A percentile compares a stretch with the other conserved stretches of the same genome.
Evolutionary conservation across 495 filamentous ascomycete genomes (phyloP).

Genomic region (Penicillium ochrochloron): DNA sequence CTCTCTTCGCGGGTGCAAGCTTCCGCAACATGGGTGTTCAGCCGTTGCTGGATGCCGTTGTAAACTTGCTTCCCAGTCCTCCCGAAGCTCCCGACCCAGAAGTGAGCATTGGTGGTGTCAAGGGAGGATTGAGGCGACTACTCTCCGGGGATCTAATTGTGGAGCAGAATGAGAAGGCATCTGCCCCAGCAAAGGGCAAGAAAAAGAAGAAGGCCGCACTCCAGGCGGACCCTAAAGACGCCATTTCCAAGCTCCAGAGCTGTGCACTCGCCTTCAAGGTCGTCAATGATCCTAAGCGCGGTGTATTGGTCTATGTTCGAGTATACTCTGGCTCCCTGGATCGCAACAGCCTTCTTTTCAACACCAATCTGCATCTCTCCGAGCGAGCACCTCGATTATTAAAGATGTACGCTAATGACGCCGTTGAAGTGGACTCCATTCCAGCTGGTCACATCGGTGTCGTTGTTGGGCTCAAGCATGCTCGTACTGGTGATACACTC

Average conservation of each 20-base stretch:
- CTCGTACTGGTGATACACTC: slow-evolving; percentile 92
- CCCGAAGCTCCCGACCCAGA: slow-evolving; percentile 77
- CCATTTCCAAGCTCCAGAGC: slow-evolving; percentile 70
- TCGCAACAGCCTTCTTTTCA: slow-evolving; percentile 76
- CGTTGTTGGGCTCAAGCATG: slow-evolving; percentile 84
- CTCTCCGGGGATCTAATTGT: slow-evolving; percentile 54
- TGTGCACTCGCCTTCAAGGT: slow-evolving; percentile 97
- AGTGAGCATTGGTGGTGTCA: slow-evolving; percentile 65
- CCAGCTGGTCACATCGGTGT: slow-evolving; percentile 93
- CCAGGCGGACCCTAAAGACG: slow-evolving; percentile 49
- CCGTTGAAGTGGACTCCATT: slow-evolving; percentile 80
- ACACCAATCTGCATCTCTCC: slow-evolving; percentile 81
- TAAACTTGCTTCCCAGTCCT: slow-evolving; percentile 85
- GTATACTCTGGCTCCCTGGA: slow-evolving; percentile 86
- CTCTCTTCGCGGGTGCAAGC: slow-evolving; percentile 89
- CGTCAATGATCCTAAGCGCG: slow-evolving; percentile 82
- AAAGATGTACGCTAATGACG: slow-evolving; percentile 90
- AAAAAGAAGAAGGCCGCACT: slow-evolving; percentile 41
- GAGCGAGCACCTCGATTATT: slow-evolving; percentile 83
- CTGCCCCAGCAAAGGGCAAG: slow-evolving; percentile 48
- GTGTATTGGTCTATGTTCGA: slow-evolving; percentile 88
- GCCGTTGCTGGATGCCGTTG: slow-evolving; percentile 85
- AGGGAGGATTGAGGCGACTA: slow-evolving; percentile 55
- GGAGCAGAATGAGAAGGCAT: slow-evolving; percentile 42
- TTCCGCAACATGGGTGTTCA: slow-evolving; percentile 95